Percentiles rank a stretch among this genome's conserved stretches.
phyloP scores from a whole-genome alignment of 2,329 filamentous ascomycete genomes.

The Cladosporium velox region DNA sequence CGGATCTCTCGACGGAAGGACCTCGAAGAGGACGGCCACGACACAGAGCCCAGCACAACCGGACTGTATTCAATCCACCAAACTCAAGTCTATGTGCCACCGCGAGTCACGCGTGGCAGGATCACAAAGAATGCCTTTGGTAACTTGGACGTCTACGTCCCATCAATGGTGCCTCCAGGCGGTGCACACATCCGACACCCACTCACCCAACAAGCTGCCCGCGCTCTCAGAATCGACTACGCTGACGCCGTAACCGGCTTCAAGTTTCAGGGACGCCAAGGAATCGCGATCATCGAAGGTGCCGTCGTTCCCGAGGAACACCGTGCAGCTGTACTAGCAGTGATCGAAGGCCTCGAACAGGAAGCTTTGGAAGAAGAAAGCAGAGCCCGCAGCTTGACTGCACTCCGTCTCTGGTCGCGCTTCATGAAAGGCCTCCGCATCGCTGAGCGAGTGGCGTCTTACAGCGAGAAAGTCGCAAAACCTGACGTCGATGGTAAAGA shows the following conservation, averaged over 20 bases:
- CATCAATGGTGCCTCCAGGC: slow-evolving; percentile 64
- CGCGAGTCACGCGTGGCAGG: slow-evolving; percentile 71
- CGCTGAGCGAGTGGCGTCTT: slow-evolving; percentile 68
- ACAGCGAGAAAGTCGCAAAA: slow-evolving; percentile 35
- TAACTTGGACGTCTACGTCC: slow-evolving; percentile 65
- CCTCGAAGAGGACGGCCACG: slow-evolving; percentile 39
- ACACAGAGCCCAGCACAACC: slow-evolving; percentile 50
- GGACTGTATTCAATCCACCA: slow-evolving; percentile 63
- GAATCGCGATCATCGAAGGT: slow-evolving; percentile 79
- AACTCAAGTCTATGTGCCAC: slow-evolving; percentile 72
- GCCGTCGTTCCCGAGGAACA: slow-evolving; percentile 74
- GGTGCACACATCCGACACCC: slow-evolving; percentile 59
- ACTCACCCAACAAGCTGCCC: slow-evolving; percentile 70
- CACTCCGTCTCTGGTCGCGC: slow-evolving; percentile 60
- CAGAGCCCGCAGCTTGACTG: slow-evolving; percentile 52
- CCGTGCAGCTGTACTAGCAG: slow-evolving; percentile 69
- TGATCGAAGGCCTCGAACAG: slow-evolving; percentile 68
- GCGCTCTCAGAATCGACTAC: slow-evolving; percentile 76
- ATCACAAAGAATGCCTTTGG: slow-evolving; percentile 66
- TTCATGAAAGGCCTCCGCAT: slow-evolving; percentile 67
- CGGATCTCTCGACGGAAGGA: slow-evolving; percentile 27
- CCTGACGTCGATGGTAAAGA: not conserved
- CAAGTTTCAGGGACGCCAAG: slow-evolving; percentile 79
- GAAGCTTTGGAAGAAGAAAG: slow-evolving; percentile 65
- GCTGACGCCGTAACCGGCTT: slow-evolving; percentile 90